Evolutionary conservation across 1,284 basidiomycete species (phyloP).

Genomic region (Ustilago cynodontis): DNA sequence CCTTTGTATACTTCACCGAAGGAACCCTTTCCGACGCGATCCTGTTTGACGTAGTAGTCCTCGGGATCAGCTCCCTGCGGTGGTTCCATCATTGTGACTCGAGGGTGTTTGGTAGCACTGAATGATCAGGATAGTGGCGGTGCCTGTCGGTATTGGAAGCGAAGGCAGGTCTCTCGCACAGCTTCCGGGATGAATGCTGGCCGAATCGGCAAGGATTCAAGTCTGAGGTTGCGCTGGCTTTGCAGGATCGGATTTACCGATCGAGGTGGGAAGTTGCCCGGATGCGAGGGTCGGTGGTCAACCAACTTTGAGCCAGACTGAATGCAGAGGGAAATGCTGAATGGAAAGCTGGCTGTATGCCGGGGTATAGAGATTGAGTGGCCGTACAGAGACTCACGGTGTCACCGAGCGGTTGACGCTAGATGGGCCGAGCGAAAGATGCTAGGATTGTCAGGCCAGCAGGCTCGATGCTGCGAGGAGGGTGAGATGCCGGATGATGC

Average conservation of each 20-base stretch:
- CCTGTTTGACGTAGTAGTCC: constrained; percentile 85
- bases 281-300: neutral
- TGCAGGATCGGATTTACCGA: neutral
- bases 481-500: too few species aligned
- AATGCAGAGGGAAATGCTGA: neutral
- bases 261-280: too few species aligned
- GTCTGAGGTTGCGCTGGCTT: neutral
- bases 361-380: neutral
- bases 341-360: neutral
- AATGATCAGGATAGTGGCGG: neutral
- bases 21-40: constrained; percentile 78
- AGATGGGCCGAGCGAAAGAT: neutral
- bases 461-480: too few species aligned
- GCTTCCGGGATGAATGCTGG: neutral
- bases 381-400: neutral
- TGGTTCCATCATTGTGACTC: constrained; percentile 37
- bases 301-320: neutral
- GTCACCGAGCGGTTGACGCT: neutral
- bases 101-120: too few species aligned
- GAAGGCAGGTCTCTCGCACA: neutral
- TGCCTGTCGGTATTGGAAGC: neutral
- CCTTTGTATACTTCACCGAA: constrained; percentile 69
- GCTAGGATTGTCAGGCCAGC: too few species aligned
- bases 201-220: constrained; percentile 6
- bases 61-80: constrained; percentile 62